Conservation (phyloP, 495 filamentous ascomycete genomes). For the Cenococcum geophilum region DNA sequence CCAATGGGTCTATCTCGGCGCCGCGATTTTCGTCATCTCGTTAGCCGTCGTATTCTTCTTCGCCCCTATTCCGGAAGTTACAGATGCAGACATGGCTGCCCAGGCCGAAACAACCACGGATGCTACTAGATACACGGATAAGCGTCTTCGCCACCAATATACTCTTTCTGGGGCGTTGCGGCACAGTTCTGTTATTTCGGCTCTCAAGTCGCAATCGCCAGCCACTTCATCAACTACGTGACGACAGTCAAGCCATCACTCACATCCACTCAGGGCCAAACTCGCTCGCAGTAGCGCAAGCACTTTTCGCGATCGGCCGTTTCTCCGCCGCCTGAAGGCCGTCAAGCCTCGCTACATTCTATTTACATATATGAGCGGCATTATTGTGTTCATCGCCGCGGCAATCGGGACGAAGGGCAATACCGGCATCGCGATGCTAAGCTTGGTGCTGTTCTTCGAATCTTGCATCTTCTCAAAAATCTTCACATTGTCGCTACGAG, state of each 20-base stretch:
- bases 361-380: no score
- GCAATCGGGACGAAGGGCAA: background rate
- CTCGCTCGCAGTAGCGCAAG: no score
- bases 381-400: no score
- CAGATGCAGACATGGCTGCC: slow-evolving; percentile 60
- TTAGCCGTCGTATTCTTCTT: slow-evolving; percentile 59
- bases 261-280: background rate
- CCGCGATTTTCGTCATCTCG: slow-evolving; percentile 65
- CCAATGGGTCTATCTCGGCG: slow-evolving; percentile 70
- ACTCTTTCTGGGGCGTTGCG: slow-evolving; percentile 59
- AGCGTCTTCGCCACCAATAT: slow-evolving; percentile 49
- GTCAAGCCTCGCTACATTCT: no score
- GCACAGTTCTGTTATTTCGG: slow-evolving; percentile 67
- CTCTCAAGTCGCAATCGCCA: slow-evolving; percentile 52
- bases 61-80: slow-evolving; percentile 62
- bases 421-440: no score
- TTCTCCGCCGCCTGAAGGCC: no score
- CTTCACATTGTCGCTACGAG: slow-evolving; percentile 31
- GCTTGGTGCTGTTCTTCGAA: slow-evolving; percentile 28
- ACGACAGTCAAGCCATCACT: no score
- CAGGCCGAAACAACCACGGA: slow-evolving; percentile 44
- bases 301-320: no score
- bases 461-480: background rate
- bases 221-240: slow-evolving; percentile 27
- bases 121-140: slow-evolving; percentile 40